Percentiles rank a stretch among this genome's conserved stretches.
Conservation (phyloP, 345 rosid genomes). For the Noccaea caerulescens region DNA sequence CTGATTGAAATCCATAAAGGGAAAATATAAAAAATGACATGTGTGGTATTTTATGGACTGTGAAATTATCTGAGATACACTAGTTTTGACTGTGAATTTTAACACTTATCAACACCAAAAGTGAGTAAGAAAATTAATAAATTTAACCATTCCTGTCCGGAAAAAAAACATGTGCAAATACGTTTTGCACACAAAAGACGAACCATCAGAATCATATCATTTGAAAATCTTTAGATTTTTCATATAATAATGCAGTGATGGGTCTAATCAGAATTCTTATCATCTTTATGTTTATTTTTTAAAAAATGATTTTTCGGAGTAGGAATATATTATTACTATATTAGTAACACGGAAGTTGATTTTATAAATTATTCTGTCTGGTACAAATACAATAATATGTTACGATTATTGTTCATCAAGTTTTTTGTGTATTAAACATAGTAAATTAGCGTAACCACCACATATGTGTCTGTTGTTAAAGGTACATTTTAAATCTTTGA, state of each 20-base stretch:
- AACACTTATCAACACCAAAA: not conserved
- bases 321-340: not conserved
- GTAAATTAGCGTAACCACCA: conserved; percentile 14
- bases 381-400: not conserved
- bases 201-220: not conserved
- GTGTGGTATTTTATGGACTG: not conserved
- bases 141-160: not conserved
- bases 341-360: not conserved
- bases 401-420: not conserved
- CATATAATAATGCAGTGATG: conserved; percentile 12
- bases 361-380: conserved; percentile 14
- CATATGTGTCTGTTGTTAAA: conserved; percentile 37
- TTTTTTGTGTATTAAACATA: too few relatives aligned
- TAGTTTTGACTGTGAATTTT: too few relatives aligned
- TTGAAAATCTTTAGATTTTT: not conserved
- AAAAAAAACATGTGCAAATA: not conserved
- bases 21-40: not conserved
- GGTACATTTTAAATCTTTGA: conserved; percentile 18
- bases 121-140: not conserved
- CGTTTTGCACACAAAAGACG: not conserved
- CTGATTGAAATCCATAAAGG: conserved; percentile 33
- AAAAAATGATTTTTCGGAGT: not conserved
- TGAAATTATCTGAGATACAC: not conserved
- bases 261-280: conserved; percentile 1
- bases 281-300: not conserved